Conservation (phyloP, 352 stramenopile genomes). For the Pythium rhizo-oryzae region DNA sequence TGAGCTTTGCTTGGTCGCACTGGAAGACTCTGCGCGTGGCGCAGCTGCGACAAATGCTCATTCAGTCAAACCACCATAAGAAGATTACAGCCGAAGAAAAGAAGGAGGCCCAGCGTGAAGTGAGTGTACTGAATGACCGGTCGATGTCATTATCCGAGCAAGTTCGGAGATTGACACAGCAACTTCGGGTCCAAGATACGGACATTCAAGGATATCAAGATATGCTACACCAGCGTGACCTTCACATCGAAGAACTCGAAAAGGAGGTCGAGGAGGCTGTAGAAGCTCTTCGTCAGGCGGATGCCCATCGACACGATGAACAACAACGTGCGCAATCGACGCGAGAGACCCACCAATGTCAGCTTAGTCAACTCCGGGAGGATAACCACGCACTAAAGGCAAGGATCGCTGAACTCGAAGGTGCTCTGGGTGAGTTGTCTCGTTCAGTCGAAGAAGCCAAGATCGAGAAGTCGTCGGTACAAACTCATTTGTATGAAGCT, state of each 20-base stretch:
- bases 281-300: constrained; percentile 14
- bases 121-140: constrained; percentile 44
- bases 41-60: constrained; percentile 24
- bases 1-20: constrained; percentile 40
- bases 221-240: constrained; percentile 35
- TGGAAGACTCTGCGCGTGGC: constrained; percentile 41
- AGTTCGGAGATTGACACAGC: constrained; percentile 34
- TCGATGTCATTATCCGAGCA: constrained; percentile 42
- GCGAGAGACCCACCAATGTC: background rate
- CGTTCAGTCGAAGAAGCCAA: background rate
- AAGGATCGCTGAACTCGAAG: background rate
- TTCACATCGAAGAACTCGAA: constrained; percentile 33
- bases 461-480: constrained; percentile 1
- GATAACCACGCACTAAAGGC: constrained; percentile 5
- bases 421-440: background rate
- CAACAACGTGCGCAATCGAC: background rate
- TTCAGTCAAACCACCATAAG: constrained; percentile 14
- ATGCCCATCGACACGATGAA: background rate
- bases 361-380: background rate
- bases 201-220: constrained; percentile 43
- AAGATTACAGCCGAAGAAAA: constrained; percentile 39
- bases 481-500: background rate
- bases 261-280: constrained; percentile 38
- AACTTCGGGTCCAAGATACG: constrained; percentile 30
- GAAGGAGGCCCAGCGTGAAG: constrained; percentile 46